Conservation (phyloP, 2,329 filamentous ascomycete species). For the Aspergillus sp. region DNA sequence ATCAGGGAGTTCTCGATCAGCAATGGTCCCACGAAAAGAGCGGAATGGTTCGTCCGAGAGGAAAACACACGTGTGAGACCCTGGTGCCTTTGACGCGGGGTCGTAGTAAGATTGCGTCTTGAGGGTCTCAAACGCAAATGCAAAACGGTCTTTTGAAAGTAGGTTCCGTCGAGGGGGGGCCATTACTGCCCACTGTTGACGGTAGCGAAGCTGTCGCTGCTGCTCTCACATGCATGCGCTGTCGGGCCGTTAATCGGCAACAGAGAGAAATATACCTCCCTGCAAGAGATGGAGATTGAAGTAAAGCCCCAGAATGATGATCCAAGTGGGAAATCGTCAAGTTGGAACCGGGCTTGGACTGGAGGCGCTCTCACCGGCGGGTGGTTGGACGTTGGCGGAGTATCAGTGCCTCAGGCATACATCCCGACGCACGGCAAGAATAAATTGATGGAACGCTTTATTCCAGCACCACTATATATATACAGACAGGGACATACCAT, state of each 20-base stretch:
- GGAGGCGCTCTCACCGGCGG: background rate
- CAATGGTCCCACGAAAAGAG: background rate
- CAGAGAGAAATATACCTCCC: background rate
- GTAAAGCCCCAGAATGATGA: background rate
- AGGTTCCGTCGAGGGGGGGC: conserved; percentile 33
- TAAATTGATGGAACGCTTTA: no score
- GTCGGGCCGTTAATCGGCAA: background rate
- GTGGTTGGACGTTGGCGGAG: background rate
- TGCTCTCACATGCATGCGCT: conserved; percentile 12
- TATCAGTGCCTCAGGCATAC: conserved; percentile 13
- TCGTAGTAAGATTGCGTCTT: conserved; percentile 67
- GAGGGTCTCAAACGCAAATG: conserved; percentile 56
- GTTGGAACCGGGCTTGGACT: background rate
- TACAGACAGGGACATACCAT: background rate
- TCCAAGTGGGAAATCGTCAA: background rate
- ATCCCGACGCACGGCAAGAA: background rate
- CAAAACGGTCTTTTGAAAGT: conserved; percentile 59
- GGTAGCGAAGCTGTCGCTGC: background rate
- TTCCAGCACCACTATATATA: no score
- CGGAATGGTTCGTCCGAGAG: conserved; percentile 4
- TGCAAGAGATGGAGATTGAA: background rate
- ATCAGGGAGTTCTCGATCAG: background rate
- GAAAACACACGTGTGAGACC: conserved; percentile 49
- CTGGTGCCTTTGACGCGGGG: conserved; percentile 46
- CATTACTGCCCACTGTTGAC: conserved; percentile 21